phyloP scores from a whole-genome alignment of 2,329 filamentous ascomycete genomes.

The Zarea fungicola region DNA sequence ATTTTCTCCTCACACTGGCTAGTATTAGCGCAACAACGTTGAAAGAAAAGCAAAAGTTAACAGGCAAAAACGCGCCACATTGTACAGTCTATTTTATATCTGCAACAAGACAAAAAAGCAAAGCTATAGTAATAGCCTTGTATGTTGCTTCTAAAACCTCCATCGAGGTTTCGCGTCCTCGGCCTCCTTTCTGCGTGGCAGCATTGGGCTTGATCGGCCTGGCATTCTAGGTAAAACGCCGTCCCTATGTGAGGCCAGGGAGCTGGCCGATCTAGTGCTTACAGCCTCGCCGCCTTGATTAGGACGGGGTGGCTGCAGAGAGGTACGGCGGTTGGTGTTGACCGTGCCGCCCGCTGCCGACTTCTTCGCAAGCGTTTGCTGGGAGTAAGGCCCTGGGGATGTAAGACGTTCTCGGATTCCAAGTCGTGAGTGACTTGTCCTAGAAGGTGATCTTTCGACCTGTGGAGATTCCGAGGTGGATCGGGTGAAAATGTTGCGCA shows the following conservation, averaged over 20 bases:
- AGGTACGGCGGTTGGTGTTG: slow-evolving; percentile 48
- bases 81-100: too few relatives aligned
- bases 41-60: too few relatives aligned
- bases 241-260: slow-evolving; percentile 43
- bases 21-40: too few relatives aligned
- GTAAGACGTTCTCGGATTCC: slow-evolving; percentile 50
- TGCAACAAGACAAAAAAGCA: too few relatives aligned
- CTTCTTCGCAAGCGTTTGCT: slow-evolving; percentile 37
- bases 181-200: slow-evolving; percentile 34
- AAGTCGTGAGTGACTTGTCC: slow-evolving; percentile 38
- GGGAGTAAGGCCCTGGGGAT: slow-evolving; percentile 44
- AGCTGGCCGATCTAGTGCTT: slow-evolving; percentile 49
- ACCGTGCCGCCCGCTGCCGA: slow-evolving; percentile 24
- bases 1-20: too few relatives aligned
- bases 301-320: slow-evolving; percentile 43
- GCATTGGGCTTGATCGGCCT: slow-evolving; percentile 13
- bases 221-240: slow-evolving; percentile 47
- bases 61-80: too few relatives aligned
- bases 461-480: slow-evolving; percentile 44
- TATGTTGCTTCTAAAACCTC: slow-evolving; percentile 30
- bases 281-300: slow-evolving; percentile 25
- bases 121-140: background rate
- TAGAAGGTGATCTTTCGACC: slow-evolving; percentile 41
- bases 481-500: slow-evolving; percentile 44
- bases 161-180: slow-evolving; percentile 46